Conservation (phyloP, 495 filamentous ascomycete genomes). For the Pseudevernia furfuracea region DNA sequence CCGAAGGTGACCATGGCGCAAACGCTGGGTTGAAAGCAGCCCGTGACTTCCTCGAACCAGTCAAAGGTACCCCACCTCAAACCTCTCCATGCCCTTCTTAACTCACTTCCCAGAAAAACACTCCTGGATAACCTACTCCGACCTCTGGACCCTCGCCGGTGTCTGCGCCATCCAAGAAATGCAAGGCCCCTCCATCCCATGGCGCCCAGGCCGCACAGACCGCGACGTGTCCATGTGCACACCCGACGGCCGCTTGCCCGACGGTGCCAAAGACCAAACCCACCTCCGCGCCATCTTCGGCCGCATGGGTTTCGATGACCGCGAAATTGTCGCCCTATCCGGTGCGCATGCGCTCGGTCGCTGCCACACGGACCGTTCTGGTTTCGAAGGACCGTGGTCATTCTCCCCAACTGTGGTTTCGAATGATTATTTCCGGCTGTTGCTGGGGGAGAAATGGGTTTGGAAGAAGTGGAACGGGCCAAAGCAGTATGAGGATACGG, state of each 20-base stretch:
- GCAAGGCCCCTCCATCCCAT: constrained; percentile 80
- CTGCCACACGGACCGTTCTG: constrained; percentile 82
- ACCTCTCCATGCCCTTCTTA: background rate
- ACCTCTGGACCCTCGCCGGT: constrained; percentile 90
- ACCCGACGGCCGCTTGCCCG: constrained; percentile 92
- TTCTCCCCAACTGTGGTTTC: constrained; percentile 91
- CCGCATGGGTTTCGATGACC: constrained; percentile 97
- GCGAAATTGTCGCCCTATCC: constrained; percentile 83
- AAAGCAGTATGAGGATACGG: constrained; percentile 74
- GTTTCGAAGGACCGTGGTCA: constrained; percentile 90
- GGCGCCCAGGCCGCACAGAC: constrained; percentile 81
- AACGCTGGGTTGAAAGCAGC: constrained; percentile 86
- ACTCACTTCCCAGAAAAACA: constrained; percentile 55
- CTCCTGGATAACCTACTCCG: constrained; percentile 94
- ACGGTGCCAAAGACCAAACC: constrained; percentile 67
- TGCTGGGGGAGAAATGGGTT: constrained; percentile 87
- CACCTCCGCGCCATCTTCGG: constrained; percentile 91
- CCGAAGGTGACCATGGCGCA: constrained; percentile 86
- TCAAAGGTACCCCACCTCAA: constrained; percentile 56
- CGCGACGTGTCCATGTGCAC: constrained; percentile 78
- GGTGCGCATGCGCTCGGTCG: constrained; percentile 92
- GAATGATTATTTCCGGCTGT: constrained; percentile 87
- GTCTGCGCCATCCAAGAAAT: constrained; percentile 90
- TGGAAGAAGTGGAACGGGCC: constrained; percentile 93
- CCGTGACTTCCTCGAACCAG: constrained; percentile 83